These are phyloP conservation scores for Vinca minor DNA, from an alignment of 257 asterid species.

Conservation along the genomic window DNA sequence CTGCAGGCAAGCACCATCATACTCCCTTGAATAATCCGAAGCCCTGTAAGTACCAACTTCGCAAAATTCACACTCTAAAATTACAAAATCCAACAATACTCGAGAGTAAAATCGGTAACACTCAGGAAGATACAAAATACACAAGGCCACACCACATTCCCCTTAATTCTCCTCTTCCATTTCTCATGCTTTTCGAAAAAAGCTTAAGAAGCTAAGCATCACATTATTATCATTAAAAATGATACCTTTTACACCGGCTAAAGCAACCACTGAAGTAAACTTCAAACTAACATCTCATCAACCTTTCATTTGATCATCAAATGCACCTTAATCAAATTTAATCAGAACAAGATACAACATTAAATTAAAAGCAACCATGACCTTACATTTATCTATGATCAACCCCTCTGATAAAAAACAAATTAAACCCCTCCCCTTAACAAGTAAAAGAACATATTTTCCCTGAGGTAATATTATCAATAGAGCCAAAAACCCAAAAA, in stretches of 20 bases:
- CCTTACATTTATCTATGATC: neutral
- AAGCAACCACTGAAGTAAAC: constrained; percentile 50
- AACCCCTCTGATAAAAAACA: neutral
- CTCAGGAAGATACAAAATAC: neutral
- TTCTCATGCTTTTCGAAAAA: neutral
- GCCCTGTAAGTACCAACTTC: constrained; percentile 45
- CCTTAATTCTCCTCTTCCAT: too few species aligned
- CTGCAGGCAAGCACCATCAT: constrained; percentile 88
- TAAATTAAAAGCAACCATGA: neutral
- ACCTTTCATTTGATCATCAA: constrained; percentile 16
- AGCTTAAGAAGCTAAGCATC: constrained; percentile 20
- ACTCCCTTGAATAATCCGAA: constrained; percentile 74
- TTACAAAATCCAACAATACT: neutral
- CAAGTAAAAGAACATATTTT: neutral
- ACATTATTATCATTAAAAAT: constrained; percentile 29
- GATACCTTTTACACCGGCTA: constrained; percentile 34
- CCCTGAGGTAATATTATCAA: too few species aligned
- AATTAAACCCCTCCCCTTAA: neutral
- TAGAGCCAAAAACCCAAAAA: too few species aligned
- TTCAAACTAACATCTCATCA: constrained; percentile 27
- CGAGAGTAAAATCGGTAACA: neutral
- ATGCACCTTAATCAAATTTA: constrained; percentile 1
- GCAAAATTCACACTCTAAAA: neutral
- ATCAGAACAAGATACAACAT: neutral
- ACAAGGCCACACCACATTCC: neutral